Percentiles rank a stretch among this genome's conserved stretches.
phyloP scores from a whole-genome alignment of 2,329 filamentous ascomycete genomes.

The Colletotrichum brevisporum region DNA sequence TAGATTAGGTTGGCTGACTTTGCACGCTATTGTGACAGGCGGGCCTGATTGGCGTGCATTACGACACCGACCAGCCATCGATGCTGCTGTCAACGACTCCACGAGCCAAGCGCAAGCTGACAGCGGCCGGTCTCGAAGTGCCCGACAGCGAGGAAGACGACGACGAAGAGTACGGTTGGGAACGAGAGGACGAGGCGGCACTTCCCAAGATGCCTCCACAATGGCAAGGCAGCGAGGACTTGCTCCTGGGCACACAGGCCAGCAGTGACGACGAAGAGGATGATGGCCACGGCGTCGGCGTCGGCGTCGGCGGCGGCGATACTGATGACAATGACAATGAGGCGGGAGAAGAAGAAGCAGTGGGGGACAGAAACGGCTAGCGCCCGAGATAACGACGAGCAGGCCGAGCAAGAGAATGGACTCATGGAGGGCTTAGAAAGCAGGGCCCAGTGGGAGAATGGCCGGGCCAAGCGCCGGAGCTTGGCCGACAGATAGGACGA shows the following conservation, averaged over 20 bases:
- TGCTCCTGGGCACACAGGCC: constrained; percentile 65
- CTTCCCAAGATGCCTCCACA: constrained; percentile 73
- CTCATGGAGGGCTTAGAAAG: not conserved
- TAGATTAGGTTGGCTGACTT: constrained; percentile 31
- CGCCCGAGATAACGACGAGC: constrained; percentile 37
- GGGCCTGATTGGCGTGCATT: constrained; percentile 58
- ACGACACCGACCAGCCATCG: constrained; percentile 55
- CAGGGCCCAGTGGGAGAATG: constrained; percentile 18
- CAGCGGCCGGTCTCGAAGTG: constrained; percentile 71
- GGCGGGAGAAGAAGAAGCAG: constrained; percentile 39
- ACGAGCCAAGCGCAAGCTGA: constrained; percentile 74
- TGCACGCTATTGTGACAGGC: constrained; percentile 49
- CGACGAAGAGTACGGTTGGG: constrained; percentile 82
- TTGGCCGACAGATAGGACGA: constrained; percentile 39
- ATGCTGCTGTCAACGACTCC: constrained; percentile 52
- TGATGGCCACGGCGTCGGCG: constrained; percentile 24
- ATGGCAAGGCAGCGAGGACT: constrained; percentile 77
- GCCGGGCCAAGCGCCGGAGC: constrained; percentile 34
- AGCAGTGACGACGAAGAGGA: constrained; percentile 47
- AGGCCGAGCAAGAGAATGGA: constrained; percentile 24
- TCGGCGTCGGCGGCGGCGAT: constrained; percentile 34
- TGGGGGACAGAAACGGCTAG: constrained; percentile 40
- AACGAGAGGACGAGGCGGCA: constrained; percentile 74
- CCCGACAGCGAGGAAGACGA: constrained; percentile 74
- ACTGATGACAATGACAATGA: constrained; percentile 42